Percentiles rank a stretch among this genome's conserved stretches.
Conservation (phyloP, 2,329 filamentous ascomycete species). For the Beauveria sp. region DNA sequence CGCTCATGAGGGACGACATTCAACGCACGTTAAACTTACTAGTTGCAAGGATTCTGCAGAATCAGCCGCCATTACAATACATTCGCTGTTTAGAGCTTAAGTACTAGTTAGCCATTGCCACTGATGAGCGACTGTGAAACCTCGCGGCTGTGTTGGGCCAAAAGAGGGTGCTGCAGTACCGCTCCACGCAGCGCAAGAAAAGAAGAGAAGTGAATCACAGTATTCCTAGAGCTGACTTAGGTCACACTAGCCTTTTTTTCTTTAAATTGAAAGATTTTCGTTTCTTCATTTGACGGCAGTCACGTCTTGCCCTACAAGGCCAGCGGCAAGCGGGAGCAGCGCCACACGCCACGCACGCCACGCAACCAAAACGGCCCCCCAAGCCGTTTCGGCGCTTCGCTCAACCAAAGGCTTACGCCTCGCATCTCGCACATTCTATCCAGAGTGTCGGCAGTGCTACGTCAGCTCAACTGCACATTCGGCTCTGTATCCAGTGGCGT, state of each 20-base stretch:
- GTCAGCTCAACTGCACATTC: neutral
- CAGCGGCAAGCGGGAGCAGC: neutral
- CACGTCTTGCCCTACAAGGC: neutral
- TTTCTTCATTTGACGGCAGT: neutral
- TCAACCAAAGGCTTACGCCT: constrained; percentile 4
- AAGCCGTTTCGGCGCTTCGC: neutral
- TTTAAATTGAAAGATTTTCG: neutral
- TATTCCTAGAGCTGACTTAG: neutral
- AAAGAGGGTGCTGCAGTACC: neutral
- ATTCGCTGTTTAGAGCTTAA: too few species aligned
- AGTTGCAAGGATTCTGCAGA: too few species aligned
- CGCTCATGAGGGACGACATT: too few species aligned
- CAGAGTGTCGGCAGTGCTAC: neutral
- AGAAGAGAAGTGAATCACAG: neutral
- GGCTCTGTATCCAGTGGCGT: neutral
- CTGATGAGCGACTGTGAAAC: too few species aligned
- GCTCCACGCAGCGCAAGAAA: neutral
- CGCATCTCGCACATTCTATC: neutral
- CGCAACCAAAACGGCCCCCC: neutral
- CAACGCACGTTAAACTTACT: too few species aligned
- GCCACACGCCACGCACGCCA: constrained; percentile 6
- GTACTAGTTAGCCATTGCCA: too few species aligned
- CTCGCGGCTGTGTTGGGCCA: neutral
- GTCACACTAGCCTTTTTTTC: too few species aligned
- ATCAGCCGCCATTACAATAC: too few species aligned